Evolutionary conservation across 1,139 yeast genomes (phyloP), one percentile per base, ranked within the genome.

Genomic region (Hyphopichia burtonii): DNA sequence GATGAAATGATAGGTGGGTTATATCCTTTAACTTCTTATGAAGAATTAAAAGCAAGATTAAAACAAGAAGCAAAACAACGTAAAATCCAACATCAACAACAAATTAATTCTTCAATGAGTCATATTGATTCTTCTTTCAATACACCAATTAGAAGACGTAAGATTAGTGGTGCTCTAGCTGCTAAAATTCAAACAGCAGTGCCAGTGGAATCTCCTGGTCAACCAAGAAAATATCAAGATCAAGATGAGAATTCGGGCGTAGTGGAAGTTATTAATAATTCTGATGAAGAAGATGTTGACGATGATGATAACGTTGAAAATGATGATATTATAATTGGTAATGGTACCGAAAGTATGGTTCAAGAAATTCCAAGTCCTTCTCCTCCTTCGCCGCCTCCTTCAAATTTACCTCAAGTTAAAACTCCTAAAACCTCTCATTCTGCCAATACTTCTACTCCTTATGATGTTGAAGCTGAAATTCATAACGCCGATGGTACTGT

Each of bases 191-290:
- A 79, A 52, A 78, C 83, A 16, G 94, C 93, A 0, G 90, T 93
- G 20, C 99, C 98, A 2, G 80, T 79, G 50, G 89, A 89, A 39
- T 88, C 96, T 2, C 98, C 99, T 0, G 99, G 99, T 2, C 99
- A 93, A 65, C 99, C 99, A 28, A 78, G 99, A 59, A 93, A 93
- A 57, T 76, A 76, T 36, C 30, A 33, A 19, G 56, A 74, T 54
- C 61, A 73, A 46, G 61, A 58, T 12, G 53, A 57, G 35, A 48
- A 54, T 41, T 50, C 66, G 15, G 56, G 64, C 15, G 45, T 58
- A 15, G 58, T 57, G 10, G 71, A 63, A 35, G 53, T 66, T 23
- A 52, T 61, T 36, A 70, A 68, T 49, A 71, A 71, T 44, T 69
- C 74, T 0, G 76, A 71, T 47, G 74, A 67, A 37, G 76, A 66